phyloP scores from a whole-genome alignment of 352 stramenopile species.

The Nothophytophthora sp. region DNA sequence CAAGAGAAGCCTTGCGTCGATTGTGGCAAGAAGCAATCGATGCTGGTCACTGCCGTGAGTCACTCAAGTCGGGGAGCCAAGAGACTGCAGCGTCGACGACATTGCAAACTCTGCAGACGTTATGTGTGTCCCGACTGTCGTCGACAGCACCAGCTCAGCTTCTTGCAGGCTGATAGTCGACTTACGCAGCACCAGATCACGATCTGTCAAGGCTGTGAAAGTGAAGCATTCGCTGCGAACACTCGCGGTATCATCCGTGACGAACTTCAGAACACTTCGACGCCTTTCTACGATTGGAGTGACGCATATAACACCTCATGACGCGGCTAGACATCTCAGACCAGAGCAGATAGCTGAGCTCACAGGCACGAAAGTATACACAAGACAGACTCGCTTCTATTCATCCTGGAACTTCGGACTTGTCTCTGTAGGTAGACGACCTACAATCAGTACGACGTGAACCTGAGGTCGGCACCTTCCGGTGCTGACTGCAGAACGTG shows the following conservation, averaged over 20 bases:
- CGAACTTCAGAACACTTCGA: conserved; percentile 17
- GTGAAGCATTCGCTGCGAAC: conserved; percentile 12
- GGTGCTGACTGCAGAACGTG: conserved; percentile 57
- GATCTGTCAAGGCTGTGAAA: conserved; percentile 29
- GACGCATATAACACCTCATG: conserved; percentile 13
- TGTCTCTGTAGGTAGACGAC: not conserved
- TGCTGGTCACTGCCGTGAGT: conserved; percentile 21
- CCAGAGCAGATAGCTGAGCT: conserved; percentile 11
- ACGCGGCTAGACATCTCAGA: too few relatives aligned
- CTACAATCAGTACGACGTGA: conserved; percentile 33
- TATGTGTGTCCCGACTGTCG: conserved; percentile 50
- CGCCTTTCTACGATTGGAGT: conserved; percentile 11
- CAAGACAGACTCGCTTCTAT: conserved; percentile 1
- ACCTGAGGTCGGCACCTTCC: conserved; percentile 45
- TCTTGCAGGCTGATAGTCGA: conserved; percentile 21
- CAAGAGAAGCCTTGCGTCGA: conserved; percentile 22
- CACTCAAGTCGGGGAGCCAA: conserved; percentile 18
- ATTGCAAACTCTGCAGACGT: conserved; percentile 43
- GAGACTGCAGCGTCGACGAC: conserved; percentile 19
- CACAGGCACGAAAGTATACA: not conserved
- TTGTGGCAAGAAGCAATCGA: conserved; percentile 28
- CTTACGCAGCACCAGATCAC: conserved; percentile 29
- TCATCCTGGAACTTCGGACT: not conserved
- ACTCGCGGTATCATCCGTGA: conserved; percentile 19
- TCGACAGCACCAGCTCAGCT: conserved; percentile 41